A percentile compares a stretch with the other conserved stretches of the same genome.
These are phyloP conservation scores for Picea mariana DNA, from an alignment of 83 land plant genomes.

Conservation along the genomic window DNA sequence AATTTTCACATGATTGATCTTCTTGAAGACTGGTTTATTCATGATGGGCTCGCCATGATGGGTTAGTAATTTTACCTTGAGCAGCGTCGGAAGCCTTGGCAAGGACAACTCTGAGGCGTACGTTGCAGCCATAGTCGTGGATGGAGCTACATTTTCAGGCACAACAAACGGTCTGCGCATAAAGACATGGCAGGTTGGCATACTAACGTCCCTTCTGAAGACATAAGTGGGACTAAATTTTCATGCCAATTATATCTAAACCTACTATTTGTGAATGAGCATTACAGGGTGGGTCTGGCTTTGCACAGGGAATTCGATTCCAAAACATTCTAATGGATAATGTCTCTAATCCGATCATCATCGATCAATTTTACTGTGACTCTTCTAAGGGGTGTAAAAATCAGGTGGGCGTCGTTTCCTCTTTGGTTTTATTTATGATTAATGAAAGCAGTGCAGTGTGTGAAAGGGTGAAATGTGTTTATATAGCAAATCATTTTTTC, in stretches of 20 bases:
- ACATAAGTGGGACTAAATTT: background rate
- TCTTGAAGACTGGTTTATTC: background rate
- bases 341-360: constrained; percentile 83
- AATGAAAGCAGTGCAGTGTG: background rate
- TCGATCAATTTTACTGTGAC: constrained; percentile 91
- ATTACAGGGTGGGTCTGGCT: constrained; percentile 79
- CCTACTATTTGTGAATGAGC: background rate
- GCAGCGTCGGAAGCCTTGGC: constrained; percentile 84
- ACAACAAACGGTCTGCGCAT: constrained; percentile 77
- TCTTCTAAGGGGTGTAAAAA: constrained; percentile 53
- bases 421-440: background rate
- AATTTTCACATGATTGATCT: background rate
- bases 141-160: constrained; percentile 45
- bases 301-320: constrained; percentile 45
- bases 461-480: too few species aligned
- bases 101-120: constrained; percentile 54
- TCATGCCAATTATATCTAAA: background rate
- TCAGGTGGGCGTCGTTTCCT: constrained; percentile 44
- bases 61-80: too few species aligned
- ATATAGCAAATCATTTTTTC: too few species aligned
- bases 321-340: constrained; percentile 68
- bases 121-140: constrained; percentile 53
- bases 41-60: background rate
- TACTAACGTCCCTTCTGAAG: background rate
- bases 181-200: constrained; percentile 80